phyloP scores from a whole-genome alignment of 2,329 filamentous ascomycete species.

The Berkeleyomyces basicola region DNA sequence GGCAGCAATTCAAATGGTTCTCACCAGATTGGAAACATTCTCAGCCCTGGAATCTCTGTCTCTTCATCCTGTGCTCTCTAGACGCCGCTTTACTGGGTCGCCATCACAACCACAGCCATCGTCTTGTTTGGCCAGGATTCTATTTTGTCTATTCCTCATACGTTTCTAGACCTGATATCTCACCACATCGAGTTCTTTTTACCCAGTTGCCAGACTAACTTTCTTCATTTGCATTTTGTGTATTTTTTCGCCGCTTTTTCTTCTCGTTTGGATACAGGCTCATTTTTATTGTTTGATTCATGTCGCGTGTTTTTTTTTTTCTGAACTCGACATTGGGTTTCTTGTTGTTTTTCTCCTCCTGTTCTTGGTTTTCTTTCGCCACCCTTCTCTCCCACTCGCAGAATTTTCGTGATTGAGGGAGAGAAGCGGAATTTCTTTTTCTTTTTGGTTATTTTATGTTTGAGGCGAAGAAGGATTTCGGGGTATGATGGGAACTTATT shows the following conservation, averaged over 20 bases:
- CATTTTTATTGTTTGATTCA: neutral
- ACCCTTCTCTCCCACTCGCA: too few relatives aligned
- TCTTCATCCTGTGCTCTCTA: too few relatives aligned
- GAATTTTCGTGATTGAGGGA: too few relatives aligned
- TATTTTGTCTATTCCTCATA: neutral
- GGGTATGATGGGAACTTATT: neutral
- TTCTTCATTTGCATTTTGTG: neutral
- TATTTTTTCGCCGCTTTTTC: neutral
- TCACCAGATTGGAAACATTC: neutral
- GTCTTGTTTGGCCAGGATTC: too few relatives aligned
- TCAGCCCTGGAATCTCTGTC: neutral
- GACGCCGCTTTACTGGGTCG: too few relatives aligned
- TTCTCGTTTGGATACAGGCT: neutral
- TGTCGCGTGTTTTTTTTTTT: conserved; percentile 2
- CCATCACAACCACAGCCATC: too few relatives aligned
- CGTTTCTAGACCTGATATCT: neutral
- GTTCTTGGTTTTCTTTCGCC: neutral
- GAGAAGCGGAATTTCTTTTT: neutral
- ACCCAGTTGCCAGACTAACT: neutral
- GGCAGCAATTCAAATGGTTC: neutral
- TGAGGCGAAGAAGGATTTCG: neutral
- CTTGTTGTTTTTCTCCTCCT: neutral
- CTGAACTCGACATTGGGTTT: neutral
- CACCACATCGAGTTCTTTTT: neutral
- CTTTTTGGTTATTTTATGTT: neutral